phyloP scores from a whole-genome alignment of 2,329 filamentous ascomycete species.

The Davidsoniella australis region DNA sequence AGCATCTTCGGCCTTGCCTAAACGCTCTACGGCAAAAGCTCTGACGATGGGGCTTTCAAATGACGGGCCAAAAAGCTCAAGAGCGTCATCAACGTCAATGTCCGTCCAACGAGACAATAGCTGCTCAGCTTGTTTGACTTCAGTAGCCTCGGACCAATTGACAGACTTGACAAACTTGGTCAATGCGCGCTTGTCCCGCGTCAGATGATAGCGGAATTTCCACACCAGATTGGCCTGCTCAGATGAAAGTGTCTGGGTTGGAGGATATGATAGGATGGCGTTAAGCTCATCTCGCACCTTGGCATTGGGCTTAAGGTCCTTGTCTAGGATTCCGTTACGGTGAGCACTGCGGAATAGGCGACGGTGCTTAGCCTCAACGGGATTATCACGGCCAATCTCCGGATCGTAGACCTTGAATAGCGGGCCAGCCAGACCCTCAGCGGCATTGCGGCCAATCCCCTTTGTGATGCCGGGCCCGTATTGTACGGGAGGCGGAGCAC shows the following conservation, averaged over 20 bases:
- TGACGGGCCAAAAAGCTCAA: conserved; percentile 81
- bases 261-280: conserved; percentile 76
- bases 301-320: conserved; percentile 88
- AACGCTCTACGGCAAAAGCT: conserved; percentile 79
- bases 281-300: conserved; percentile 92
- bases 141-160: conserved; percentile 73
- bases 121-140: conserved; percentile 77
- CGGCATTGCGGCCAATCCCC: conserved; percentile 1
- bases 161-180: conserved; percentile 98
- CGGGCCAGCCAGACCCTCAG: conserved; percentile 29
- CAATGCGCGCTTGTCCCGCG: conserved; percentile 75
- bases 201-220: conserved; percentile 92
- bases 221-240: conserved; percentile 94
- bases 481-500: conserved; percentile 73
- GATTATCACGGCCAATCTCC: conserved; percentile 79
- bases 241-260: conserved; percentile 69
- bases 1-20: conserved; percentile 82
- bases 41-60: conserved; percentile 80
- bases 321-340: conserved; percentile 82
- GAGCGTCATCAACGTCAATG: conserved; percentile 89
- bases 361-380: conserved; percentile 86
- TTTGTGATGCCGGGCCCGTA: conserved; percentile 76
- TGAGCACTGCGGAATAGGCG: conserved; percentile 77
- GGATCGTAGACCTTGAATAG: conserved; percentile 84
- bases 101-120: conserved; percentile 87